Percentiles rank a stretch among this genome's conserved stretches.
phyloP scores from a whole-genome alignment of 2,329 filamentous ascomycete species.

The Fusarium chaquense region DNA sequence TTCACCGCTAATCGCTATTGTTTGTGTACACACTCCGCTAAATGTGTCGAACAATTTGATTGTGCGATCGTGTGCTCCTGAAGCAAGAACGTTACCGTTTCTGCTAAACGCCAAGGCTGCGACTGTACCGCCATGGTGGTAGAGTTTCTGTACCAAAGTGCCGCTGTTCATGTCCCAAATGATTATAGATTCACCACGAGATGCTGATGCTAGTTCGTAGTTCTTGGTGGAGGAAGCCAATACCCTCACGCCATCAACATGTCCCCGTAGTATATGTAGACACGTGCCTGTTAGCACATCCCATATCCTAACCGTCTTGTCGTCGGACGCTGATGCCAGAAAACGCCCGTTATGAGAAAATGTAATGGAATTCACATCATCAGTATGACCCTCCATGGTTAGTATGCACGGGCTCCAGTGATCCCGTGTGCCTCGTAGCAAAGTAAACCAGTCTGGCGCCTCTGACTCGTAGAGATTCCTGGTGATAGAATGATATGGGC shows the following conservation, averaged over 20 bases:
- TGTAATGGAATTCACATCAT: accelerated
- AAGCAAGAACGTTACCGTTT: not conserved
- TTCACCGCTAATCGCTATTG: not conserved
- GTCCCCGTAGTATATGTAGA: not conserved
- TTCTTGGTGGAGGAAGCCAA: not conserved
- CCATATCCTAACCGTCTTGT: not conserved
- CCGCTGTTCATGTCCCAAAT: not conserved
- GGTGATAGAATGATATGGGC: accelerated
- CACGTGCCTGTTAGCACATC: not conserved
- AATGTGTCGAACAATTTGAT: not conserved
- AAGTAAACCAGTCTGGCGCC: not conserved
- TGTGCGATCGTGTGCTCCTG: no score
- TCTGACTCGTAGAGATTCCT: not conserved
- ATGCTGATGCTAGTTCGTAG: not conserved
- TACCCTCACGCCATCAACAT: accelerated
- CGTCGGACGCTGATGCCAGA: not conserved
- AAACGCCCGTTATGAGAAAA: not conserved
- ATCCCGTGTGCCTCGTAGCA: not conserved
- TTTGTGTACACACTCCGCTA: not conserved
- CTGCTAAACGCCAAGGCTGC: accelerated
- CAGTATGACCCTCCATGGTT: not conserved
- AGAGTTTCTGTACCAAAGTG: not conserved
- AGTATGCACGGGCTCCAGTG: not conserved
- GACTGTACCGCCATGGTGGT: not conserved
- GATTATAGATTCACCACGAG: not conserved